These are phyloP conservation scores for Striga asiatica DNA, from an alignment of 257 asterid genomes.

Conservation along the genomic window DNA sequence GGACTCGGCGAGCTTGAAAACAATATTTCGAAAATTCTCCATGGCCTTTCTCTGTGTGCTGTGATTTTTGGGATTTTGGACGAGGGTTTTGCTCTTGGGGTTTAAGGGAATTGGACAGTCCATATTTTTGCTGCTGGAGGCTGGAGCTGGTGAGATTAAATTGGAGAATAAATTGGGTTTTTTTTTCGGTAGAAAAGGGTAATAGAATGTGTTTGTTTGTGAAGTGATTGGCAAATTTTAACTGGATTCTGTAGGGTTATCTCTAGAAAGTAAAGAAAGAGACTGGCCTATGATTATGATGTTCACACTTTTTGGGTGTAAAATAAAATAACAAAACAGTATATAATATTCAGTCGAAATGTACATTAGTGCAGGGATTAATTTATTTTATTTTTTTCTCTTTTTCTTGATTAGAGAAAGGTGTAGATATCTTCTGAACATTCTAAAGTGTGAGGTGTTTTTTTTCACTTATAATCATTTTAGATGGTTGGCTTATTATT, in stretches of 20 bases:
- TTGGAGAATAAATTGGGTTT: not conserved
- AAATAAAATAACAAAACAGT: no score
- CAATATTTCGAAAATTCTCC: conserved; percentile 20
- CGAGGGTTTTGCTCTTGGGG: not conserved
- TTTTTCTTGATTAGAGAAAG: no score
- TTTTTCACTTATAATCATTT: no score
- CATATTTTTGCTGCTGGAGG: conserved; percentile 14
- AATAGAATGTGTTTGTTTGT: not conserved
- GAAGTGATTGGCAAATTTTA: not conserved
- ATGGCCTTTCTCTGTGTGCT: conserved; percentile 7
- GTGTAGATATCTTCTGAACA: no score
- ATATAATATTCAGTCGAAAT: no score
- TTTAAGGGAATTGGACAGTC: not conserved
- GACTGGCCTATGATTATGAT: no score
- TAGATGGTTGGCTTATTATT: no score
- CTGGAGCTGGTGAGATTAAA: not conserved
- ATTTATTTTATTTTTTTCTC: no score
- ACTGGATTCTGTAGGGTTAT: not conserved
- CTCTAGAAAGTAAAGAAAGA: not conserved
- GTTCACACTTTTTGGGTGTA: not conserved
- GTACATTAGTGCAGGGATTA: no score
- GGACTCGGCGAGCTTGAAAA: conserved; percentile 24
- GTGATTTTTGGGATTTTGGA: not conserved
- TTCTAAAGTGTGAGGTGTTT: no score
- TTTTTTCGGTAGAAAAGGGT: not conserved